A percentile compares a stretch with the other conserved stretches of the same genome.
phyloP scores from a whole-genome alignment of 352 stramenopile species.

The Globisporangium nagaii region DNA sequence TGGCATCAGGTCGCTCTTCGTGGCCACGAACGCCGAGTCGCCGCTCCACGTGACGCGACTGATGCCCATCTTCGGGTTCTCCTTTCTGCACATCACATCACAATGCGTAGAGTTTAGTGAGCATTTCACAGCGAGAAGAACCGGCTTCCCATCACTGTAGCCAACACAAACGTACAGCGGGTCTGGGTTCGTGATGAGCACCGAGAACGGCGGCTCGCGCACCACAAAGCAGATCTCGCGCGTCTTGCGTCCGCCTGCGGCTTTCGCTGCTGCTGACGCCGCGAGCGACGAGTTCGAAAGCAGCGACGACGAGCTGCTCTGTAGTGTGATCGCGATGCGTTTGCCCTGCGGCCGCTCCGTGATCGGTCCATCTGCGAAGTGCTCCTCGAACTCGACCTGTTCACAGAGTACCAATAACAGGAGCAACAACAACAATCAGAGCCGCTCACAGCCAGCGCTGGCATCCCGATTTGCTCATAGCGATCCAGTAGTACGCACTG shows the following conservation, averaged over 20 bases:
- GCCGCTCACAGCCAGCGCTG: too few relatives aligned
- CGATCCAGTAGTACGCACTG: conserved; percentile 3
- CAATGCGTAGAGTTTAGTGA: too few relatives aligned
- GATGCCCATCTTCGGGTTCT: conserved; percentile 69
- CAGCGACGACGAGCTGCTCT: conserved; percentile 24
- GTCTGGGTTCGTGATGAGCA: conserved; percentile 54
- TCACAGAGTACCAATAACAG: too few relatives aligned
- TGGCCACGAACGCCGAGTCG: conserved; percentile 64
- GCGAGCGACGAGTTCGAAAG: conserved; percentile 57
- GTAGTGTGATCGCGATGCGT: conserved; percentile 29
- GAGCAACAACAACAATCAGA: too few relatives aligned
- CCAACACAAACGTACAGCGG: conserved; percentile 40
- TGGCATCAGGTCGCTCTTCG: conserved; percentile 79
- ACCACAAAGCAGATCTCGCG: conserved; percentile 68
- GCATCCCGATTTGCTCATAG: not conserved
- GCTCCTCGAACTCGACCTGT: conserved; percentile 76
- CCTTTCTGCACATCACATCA: conserved; percentile 30
- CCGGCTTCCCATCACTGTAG: not conserved
- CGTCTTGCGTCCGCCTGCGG: conserved; percentile 37
- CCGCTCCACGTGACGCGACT: conserved; percentile 60
- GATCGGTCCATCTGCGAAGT: conserved; percentile 40
- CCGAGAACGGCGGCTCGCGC: conserved; percentile 64
- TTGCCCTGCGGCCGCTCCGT: conserved; percentile 58
- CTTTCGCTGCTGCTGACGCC: conserved; percentile 48
- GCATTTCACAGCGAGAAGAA: not conserved